Conservation (phyloP, 495 filamentous ascomycete genomes). For the Lophium mytilinum region DNA sequence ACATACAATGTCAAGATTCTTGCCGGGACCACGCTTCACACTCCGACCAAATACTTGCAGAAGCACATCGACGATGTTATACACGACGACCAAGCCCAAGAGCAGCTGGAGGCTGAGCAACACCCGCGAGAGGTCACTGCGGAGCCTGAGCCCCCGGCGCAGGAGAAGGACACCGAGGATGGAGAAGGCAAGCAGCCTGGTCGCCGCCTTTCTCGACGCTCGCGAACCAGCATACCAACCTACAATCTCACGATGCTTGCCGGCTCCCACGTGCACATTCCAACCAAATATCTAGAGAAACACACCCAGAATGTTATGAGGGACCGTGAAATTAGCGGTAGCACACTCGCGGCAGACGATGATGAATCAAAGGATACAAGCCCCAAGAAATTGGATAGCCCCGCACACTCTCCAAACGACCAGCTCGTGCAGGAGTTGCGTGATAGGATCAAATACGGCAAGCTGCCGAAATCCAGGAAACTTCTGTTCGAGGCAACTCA, state of each 20-base stretch:
- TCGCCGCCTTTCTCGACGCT: neutral
- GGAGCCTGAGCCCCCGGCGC: neutral
- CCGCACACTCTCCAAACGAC: neutral
- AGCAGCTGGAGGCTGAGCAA: neutral
- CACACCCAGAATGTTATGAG: neutral
- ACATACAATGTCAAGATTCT: slow-evolving; percentile 33
- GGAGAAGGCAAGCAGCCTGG: neutral
- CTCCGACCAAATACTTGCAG: slow-evolving; percentile 16
- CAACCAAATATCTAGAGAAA: neutral
- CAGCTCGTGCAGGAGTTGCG: neutral
- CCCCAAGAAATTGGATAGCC: neutral
- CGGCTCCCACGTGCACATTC: slow-evolving; percentile 5
- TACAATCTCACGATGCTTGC: slow-evolving; percentile 20
- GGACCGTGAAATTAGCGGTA: neutral
- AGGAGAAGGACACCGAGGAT: neutral
- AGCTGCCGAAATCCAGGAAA: neutral
- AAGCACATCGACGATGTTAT: slow-evolving; percentile 28
- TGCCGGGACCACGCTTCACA: slow-evolving; percentile 27
- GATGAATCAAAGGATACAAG: neutral
- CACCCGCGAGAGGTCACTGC: neutral
- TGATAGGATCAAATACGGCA: slow-evolving; percentile 6
- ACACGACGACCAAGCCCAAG: neutral
- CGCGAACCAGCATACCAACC: neutral
- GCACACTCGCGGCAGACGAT: neutral
- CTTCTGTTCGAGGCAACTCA: slow-evolving; percentile 18